A percentile compares a stretch with the other conserved stretches of the same genome.
phyloP scores from a whole-genome alignment of 73 alveolate genomes.

The Paramecium primaurelia region DNA sequence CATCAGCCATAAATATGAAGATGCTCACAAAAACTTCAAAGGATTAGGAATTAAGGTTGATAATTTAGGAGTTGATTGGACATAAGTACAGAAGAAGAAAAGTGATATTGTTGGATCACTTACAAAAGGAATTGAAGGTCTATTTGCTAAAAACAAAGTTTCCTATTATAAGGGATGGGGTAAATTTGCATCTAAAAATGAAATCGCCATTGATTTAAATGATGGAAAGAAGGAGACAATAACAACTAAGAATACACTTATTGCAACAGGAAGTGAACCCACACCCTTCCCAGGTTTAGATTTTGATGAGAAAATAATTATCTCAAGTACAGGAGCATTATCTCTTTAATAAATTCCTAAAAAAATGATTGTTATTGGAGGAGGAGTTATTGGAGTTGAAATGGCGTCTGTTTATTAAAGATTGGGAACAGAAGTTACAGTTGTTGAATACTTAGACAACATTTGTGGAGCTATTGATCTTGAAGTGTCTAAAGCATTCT shows the following conservation, averaged over 20 bases:
- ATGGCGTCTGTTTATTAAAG: slow-evolving; percentile 92
- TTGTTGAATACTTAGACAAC: slow-evolving; percentile 86
- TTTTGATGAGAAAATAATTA: slow-evolving; percentile 78
- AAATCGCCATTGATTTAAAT: slow-evolving; percentile 63
- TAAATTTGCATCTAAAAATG: slow-evolving; percentile 65
- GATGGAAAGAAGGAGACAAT: slow-evolving; percentile 73
- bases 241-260: slow-evolving; percentile 78
- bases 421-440: slow-evolving; percentile 93
- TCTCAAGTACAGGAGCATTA: slow-evolving; percentile 82
- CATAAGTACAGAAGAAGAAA: slow-evolving; percentile 63
- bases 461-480: slow-evolving; percentile 82
- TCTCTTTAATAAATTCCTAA: slow-evolving; percentile 86
- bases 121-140: slow-evolving; percentile 87
- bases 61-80: slow-evolving; percentile 69
- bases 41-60: slow-evolving; percentile 77
- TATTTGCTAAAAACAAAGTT: slow-evolving; percentile 87
- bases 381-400: slow-evolving; percentile 97
- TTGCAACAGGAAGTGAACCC: slow-evolving; percentile 94
- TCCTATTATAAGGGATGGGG: slow-evolving; percentile 84
- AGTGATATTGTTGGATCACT: slow-evolving; percentile 84
- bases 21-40: slow-evolving; percentile 79
- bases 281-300: slow-evolving; percentile 87
- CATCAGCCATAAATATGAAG: slow-evolving; percentile 84
- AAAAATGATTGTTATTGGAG: slow-evolving; percentile 93
- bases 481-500: slow-evolving; percentile 83